phyloP scores from a whole-genome alignment of 2,329 filamentous ascomycete species.

The Fusarium graminum region DNA sequence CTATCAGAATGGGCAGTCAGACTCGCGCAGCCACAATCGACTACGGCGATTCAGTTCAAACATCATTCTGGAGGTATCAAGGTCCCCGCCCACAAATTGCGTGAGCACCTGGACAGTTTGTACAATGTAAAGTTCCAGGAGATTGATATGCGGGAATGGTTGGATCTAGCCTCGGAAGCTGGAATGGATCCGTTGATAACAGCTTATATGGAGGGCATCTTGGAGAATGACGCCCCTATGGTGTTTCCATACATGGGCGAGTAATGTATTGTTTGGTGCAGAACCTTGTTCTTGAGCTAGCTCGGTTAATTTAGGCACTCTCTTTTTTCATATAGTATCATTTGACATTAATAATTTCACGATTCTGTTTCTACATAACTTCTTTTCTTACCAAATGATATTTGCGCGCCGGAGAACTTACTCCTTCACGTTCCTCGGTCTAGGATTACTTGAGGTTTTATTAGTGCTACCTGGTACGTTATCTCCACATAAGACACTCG shows the following conservation, averaged over 20 bases:
- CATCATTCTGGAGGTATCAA: constrained; percentile 4
- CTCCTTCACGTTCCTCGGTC: no score
- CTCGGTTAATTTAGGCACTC: no score
- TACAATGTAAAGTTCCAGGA: background rate
- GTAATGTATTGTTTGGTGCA: no score
- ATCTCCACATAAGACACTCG: no score
- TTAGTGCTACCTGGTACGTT: no score
- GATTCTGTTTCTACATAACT: no score
- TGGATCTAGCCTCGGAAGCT: constrained; percentile 1
- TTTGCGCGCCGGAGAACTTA: no score
- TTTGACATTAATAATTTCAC: no score
- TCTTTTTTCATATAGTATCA: no score
- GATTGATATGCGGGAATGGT: background rate
- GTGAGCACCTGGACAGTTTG: background rate
- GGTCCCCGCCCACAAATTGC: background rate
- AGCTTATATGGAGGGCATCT: constrained; percentile 5
- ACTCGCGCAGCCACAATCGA: background rate
- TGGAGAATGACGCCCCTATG: constrained; percentile 2
- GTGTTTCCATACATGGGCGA: constrained; percentile 4
- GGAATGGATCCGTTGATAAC: constrained; percentile 6
- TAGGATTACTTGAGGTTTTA: no score
- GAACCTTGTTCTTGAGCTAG: no score
- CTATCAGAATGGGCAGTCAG: background rate
- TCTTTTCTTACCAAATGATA: no score
- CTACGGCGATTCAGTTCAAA: background rate